phyloP scores from a whole-genome alignment of 2,329 filamentous ascomycete species.

The Davidsoniella neocaledoniae region DNA sequence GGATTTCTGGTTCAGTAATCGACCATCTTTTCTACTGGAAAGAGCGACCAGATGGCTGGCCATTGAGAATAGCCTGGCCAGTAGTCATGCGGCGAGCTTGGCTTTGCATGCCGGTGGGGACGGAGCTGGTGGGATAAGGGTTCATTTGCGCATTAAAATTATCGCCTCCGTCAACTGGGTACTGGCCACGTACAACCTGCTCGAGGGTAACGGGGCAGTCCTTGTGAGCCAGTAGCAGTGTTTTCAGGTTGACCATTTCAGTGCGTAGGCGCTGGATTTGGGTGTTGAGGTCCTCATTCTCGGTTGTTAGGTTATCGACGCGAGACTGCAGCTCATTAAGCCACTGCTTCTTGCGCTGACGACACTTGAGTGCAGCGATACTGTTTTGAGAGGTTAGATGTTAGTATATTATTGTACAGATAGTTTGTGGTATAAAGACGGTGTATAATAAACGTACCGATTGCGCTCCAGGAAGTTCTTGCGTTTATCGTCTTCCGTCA shows the following conservation, averaged over 20 bases:
- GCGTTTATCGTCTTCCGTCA: slow-evolving; percentile 96
- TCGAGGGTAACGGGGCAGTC: slow-evolving; percentile 87
- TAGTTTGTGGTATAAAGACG: not conserved
- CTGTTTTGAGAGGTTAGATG: slow-evolving; percentile 27
- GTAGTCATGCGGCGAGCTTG: slow-evolving; percentile 9
- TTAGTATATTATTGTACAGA: slow-evolving; percentile 14
- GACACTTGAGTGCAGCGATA: slow-evolving; percentile 89
- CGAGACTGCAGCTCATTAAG: slow-evolving; percentile 85
- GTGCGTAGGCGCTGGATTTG: slow-evolving; percentile 76
- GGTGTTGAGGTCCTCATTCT: slow-evolving; percentile 74
- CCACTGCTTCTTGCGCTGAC: slow-evolving; percentile 98
- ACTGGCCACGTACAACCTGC: slow-evolving; percentile 29
- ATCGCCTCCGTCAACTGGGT: slow-evolving; percentile 41
- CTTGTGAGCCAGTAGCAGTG: slow-evolving; percentile 80
- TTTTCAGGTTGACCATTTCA: slow-evolving; percentile 90
- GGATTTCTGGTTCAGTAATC: not conserved
- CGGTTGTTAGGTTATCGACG: slow-evolving; percentile 78
- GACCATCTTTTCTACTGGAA: not conserved
- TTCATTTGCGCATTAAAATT: slow-evolving; percentile 39
- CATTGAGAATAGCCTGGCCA: slow-evolving; percentile 9
- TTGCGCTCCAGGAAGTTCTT: slow-evolving; percentile 97
- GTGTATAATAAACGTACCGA: slow-evolving; percentile 42
- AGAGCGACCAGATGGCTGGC: slow-evolving; percentile 4
- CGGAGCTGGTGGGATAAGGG: slow-evolving; percentile 24
- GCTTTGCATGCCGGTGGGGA: not conserved